Percentiles rank a stretch among this genome's conserved stretches.
Evolutionary conservation across 768 basidiomycete species (phyloP).

Genomic region (Xerocomus spinulosus): DNA sequence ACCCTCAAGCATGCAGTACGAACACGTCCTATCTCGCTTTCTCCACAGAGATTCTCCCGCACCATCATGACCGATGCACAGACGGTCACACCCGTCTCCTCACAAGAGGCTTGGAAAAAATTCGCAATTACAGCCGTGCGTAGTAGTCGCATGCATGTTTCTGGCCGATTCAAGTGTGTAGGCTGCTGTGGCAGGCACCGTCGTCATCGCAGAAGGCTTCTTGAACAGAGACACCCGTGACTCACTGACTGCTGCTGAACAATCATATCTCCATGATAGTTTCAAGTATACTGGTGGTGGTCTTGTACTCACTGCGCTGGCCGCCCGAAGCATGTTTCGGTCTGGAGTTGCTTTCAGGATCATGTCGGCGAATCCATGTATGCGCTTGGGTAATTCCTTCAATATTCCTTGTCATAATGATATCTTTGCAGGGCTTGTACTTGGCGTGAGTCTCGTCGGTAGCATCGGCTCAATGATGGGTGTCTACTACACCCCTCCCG

Average conservation of each 20-base stretch:
- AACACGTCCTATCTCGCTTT: conserved; percentile 22
- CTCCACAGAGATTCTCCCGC: conserved; percentile 36
- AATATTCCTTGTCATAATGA: neutral
- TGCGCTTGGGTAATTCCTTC: conserved; percentile 16
- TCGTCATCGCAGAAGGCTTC: conserved; percentile 57
- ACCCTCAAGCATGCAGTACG: conserved; percentile 25
- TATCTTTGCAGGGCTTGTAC: conserved; percentile 59
- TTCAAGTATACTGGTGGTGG: conserved; percentile 85
- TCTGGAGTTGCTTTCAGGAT: conserved; percentile 64
- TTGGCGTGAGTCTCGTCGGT: conserved; percentile 75
- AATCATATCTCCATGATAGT: conserved; percentile 64
- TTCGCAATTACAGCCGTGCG: conserved; percentile 53
- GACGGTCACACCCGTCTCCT: conserved; percentile 33
- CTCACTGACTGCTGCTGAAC: conserved; percentile 56
- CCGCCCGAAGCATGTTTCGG: conserved; percentile 74
- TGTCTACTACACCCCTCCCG: conserved; percentile 71
- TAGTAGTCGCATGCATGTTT: neutral
- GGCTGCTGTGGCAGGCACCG: conserved; percentile 70
- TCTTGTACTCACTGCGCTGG: conserved; percentile 67
- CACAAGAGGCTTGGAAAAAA: conserved; percentile 44
- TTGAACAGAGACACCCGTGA: conserved; percentile 81
- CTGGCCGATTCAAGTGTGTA: conserved; percentile 24
- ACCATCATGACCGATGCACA: conserved; percentile 46
- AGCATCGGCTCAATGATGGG: conserved; percentile 86
- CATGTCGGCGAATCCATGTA: conserved; percentile 83